A percentile compares a stretch with the other conserved stretches of the same genome.
Conservation (phyloP, 352 stramenopile species). For the Phytopythium delawarense region DNA sequence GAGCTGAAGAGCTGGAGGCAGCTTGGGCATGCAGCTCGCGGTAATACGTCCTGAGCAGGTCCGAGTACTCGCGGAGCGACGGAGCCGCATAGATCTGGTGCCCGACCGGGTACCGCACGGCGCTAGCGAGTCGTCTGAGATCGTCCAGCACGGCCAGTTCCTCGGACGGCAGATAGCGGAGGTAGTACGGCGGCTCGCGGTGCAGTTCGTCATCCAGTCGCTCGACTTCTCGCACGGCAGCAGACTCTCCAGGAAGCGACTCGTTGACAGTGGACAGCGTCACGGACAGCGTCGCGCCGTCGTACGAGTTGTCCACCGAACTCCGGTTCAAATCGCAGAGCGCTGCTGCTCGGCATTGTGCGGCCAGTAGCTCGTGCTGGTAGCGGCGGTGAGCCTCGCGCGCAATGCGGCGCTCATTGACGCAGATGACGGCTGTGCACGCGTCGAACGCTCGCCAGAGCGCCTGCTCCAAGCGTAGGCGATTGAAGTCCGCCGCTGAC, state of each 20-base stretch:
- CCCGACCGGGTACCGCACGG: constrained; percentile 47
- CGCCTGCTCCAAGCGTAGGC: constrained; percentile 54
- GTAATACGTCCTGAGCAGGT: constrained; percentile 72
- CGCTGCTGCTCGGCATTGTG: constrained; percentile 40
- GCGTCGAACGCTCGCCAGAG: constrained; percentile 77
- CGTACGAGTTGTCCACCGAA: constrained; percentile 29
- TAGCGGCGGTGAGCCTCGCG: constrained; percentile 59
- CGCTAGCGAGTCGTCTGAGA: constrained; percentile 44
- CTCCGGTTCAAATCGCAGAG: constrained; percentile 53
- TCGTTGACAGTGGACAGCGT: constrained; percentile 43
- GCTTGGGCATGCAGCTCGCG: constrained; percentile 27
- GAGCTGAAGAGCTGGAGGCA: not conserved
- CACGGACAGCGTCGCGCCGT: constrained; percentile 14
- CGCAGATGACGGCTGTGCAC: constrained; percentile 54
- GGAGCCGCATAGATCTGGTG: constrained; percentile 53
- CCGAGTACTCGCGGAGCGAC: constrained; percentile 58
- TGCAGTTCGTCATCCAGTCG: constrained; percentile 49
- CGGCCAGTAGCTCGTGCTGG: constrained; percentile 46
- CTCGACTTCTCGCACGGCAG: constrained; percentile 47
- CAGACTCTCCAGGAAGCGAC: constrained; percentile 46
- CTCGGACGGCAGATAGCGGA: constrained; percentile 63
- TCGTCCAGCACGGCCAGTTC: constrained; percentile 61
- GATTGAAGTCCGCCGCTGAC: constrained; percentile 37
- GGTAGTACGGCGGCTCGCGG: constrained; percentile 66
- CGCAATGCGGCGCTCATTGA: constrained; percentile 49